phyloP scores from a whole-genome alignment of 345 rosid species.

The Passiflora organensis region DNA sequence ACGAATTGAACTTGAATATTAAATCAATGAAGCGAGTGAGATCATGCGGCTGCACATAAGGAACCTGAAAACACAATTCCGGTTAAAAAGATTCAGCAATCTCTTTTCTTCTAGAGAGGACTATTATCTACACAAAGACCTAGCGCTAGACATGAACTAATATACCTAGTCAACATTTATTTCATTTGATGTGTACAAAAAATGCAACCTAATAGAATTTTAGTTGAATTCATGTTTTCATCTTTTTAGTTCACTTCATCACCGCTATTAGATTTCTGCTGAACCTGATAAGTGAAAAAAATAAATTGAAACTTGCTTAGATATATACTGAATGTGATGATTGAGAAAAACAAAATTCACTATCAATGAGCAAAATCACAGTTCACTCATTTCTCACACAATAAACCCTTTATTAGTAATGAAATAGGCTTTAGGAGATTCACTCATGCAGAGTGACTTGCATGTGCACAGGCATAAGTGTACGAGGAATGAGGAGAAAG shows the following conservation, averaged over 20 bases:
- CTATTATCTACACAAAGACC: not conserved
- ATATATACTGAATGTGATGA: too few species aligned
- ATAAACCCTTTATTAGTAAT: not conserved
- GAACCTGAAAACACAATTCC: conserved; percentile 20
- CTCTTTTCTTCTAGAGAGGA: not conserved
- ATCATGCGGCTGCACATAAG: conserved; percentile 39
- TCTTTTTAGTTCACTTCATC: too few species aligned
- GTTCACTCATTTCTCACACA: not conserved
- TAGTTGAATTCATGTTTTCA: too few species aligned
- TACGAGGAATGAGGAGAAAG: not conserved
- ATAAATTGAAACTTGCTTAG: too few species aligned
- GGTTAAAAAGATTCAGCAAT: not conserved
- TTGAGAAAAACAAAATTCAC: too few species aligned
- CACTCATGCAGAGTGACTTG: not conserved
- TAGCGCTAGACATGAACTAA: too few species aligned
- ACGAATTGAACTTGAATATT: not conserved
- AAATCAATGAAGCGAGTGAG: conserved; percentile 5
- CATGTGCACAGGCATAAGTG: not conserved
- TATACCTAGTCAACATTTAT: too few species aligned
- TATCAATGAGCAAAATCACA: too few species aligned
- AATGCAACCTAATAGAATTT: too few species aligned
- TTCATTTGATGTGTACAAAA: too few species aligned
- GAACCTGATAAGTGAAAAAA: too few species aligned
- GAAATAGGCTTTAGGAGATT: not conserved
- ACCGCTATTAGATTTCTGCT: too few species aligned